phyloP scores from a whole-genome alignment of 1,284 basidiomycete species.

The Anthracocystis walkeri region DNA sequence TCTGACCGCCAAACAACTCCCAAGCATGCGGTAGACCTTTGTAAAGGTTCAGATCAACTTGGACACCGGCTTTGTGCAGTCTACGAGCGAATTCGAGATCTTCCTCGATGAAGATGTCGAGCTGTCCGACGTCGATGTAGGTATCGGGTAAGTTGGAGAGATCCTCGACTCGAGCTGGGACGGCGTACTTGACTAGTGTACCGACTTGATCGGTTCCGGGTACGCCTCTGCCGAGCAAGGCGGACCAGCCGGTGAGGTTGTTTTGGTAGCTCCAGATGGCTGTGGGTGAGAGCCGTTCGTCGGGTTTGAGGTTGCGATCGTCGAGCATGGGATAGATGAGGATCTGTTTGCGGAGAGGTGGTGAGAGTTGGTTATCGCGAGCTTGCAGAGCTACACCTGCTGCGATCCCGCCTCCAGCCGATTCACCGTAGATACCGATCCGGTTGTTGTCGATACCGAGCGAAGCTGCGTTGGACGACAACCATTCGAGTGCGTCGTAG shows the following conservation, averaged over 20 bases:
- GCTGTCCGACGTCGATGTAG: constrained; percentile 38
- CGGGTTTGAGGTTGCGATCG: constrained; percentile 24
- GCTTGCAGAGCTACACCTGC: constrained; percentile 39
- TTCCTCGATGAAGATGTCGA: constrained; percentile 37
- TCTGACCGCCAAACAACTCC: constrained; percentile 19
- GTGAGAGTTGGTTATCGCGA: constrained; percentile 22
- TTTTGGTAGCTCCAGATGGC: constrained; percentile 28
- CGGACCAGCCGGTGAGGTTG: constrained; percentile 32
- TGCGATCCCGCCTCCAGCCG: constrained; percentile 37
- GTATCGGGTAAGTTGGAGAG: constrained; percentile 25
- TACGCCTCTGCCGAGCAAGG: constrained; percentile 21
- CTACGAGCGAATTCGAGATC: constrained; percentile 21
- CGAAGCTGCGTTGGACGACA: constrained; percentile 19
- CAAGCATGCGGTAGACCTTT: constrained; percentile 35
- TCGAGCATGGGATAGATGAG: constrained; percentile 47
- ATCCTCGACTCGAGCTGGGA: constrained; percentile 23
- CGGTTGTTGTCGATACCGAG: constrained; percentile 26
- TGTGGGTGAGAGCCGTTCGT: constrained; percentile 14
- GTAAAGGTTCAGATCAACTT: constrained; percentile 30
- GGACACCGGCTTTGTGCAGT: constrained; percentile 29
- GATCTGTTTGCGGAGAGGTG: constrained; percentile 34
- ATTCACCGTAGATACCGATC: constrained; percentile 33
- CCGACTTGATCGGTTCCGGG: constrained; percentile 18
- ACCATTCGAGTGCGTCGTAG: constrained; percentile 38
- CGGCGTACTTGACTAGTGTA: constrained; percentile 28